Percentiles rank a stretch among this genome's conserved stretches.
Evolutionary conservation across 352 stramenopile species (phyloP).

Genomic region (Phytopythium vexans): DNA sequence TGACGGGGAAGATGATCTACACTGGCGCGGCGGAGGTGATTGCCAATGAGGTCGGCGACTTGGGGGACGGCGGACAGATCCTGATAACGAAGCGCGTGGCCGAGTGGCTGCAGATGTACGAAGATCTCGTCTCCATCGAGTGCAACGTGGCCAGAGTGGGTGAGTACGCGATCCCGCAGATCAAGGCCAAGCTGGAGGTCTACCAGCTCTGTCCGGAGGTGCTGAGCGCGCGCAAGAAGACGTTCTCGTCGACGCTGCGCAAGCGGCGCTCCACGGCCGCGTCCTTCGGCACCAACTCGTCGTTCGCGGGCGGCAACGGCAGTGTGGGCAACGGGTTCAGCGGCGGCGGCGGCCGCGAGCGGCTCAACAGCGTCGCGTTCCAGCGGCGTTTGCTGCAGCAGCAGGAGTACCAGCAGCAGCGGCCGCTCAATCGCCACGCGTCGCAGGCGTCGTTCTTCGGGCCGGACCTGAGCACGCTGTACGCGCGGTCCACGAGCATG

Average conservation of each 20-base stretch:
- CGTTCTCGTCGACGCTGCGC: constrained; percentile 17
- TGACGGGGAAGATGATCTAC: constrained; percentile 49
- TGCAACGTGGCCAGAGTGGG: constrained; percentile 31
- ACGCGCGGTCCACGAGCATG: constrained; percentile 17
- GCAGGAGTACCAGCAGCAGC: constrained; percentile 12
- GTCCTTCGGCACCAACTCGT: constrained; percentile 11
- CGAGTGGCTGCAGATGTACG: constrained; percentile 41
- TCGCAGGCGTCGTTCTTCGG: constrained; percentile 36
- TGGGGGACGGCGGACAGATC: constrained; percentile 51
- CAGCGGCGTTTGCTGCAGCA: constrained; percentile 20
- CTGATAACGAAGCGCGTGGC: constrained; percentile 42
- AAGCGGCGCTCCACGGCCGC: constrained; percentile 20
- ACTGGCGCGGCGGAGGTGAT: constrained; percentile 47
- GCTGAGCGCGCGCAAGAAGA: constrained; percentile 21
- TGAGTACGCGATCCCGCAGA: constrained; percentile 29
- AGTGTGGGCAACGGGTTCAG: constrained; percentile 36
- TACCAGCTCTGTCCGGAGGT: constrained; percentile 31
- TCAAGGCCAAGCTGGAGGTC: constrained; percentile 30
- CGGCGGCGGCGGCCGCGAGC: constrained; percentile 15
- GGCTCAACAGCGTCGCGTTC: constrained; percentile 7
- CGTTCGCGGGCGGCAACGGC: too few relatives aligned
- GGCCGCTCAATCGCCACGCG: constrained; percentile 13
- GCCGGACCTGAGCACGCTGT: constrained; percentile 32
- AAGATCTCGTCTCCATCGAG: constrained; percentile 24
- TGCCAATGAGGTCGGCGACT: constrained; percentile 41